Conservation (phyloP, 495 filamentous ascomycete genomes). For the Amniculicola lignicola region DNA sequence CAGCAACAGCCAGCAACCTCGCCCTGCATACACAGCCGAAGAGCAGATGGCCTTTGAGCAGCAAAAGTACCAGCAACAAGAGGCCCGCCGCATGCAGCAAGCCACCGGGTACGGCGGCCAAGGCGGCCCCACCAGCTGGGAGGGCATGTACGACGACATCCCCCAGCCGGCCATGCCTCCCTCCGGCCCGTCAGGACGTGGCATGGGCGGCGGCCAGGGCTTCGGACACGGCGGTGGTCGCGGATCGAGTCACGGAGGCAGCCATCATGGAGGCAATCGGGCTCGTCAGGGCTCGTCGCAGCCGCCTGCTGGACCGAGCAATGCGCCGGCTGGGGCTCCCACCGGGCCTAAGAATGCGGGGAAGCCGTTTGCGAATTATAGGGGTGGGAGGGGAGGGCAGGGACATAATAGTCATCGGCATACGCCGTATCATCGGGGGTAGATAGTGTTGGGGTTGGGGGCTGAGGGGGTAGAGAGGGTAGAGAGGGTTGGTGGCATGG, state of each 20-base stretch:
- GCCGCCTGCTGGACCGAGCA: constrained; percentile 47
- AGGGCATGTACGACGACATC: constrained; percentile 99
- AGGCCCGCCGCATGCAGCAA: constrained; percentile 47
- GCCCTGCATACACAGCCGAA: constrained; percentile 55
- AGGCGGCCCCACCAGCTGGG: constrained; percentile 78
- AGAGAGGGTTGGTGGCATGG: too few relatives aligned
- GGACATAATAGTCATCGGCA: constrained; percentile 90
- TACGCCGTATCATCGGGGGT: too few relatives aligned
- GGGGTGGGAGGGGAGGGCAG: constrained; percentile 51
- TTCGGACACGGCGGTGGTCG: constrained; percentile 7
- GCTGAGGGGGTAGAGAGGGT: too few relatives aligned
- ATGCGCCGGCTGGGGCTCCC: constrained; percentile 88
- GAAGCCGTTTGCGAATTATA: constrained; percentile 88
- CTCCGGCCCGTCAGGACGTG: constrained; percentile 51
- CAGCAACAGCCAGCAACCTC: constrained; percentile 31
- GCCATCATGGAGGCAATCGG: constrained; percentile 33
- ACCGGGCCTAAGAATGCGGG: constrained; percentile 96
- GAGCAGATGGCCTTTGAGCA: constrained; percentile 83
- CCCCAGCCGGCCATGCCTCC: constrained; percentile 72
- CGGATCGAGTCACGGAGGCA: constrained; percentile 25
- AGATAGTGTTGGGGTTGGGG: too few relatives aligned
- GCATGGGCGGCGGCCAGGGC: constrained; percentile 33
- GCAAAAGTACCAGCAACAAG: constrained; percentile 79
- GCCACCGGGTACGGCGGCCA: constrained; percentile 34
- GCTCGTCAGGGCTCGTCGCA: constrained; percentile 46